A percentile compares a stretch with the other conserved stretches of the same genome.
Evolutionary conservation across 2,329 filamentous ascomycete species (phyloP).

Genomic region (Diaporthe velutina): DNA sequence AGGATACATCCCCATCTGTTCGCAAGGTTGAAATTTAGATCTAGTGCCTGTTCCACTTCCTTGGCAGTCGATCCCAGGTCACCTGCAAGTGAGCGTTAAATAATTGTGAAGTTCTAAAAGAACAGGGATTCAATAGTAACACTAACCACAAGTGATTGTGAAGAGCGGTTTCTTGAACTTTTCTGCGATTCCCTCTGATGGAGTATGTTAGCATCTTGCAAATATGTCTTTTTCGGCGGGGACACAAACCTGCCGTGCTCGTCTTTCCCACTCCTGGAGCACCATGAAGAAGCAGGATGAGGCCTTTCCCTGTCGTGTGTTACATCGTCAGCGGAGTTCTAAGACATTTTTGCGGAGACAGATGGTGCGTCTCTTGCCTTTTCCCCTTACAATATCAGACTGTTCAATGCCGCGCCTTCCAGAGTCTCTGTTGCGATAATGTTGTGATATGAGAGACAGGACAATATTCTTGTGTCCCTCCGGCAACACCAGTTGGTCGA

Average conservation of each 20-base stretch:
- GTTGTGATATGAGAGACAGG: slow-evolving; percentile 47
- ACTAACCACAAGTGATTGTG: slow-evolving; percentile 42
- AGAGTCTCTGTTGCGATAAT: slow-evolving; percentile 47
- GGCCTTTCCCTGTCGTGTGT: slow-evolving; percentile 45
- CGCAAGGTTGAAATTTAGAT: slow-evolving; percentile 41
- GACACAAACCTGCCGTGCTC: slow-evolving; percentile 45
- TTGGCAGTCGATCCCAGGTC: slow-evolving; percentile 51
- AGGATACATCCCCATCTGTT: slow-evolving; percentile 44
- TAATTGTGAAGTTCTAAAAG: not conserved
- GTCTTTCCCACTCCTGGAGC: slow-evolving; percentile 51
- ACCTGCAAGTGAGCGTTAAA: slow-evolving; percentile 12
- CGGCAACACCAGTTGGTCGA: slow-evolving; percentile 46
- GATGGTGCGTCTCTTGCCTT: slow-evolving; percentile 46
- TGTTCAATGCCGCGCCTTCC: slow-evolving; percentile 38
- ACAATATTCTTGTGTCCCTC: slow-evolving; percentile 47
- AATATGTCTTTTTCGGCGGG: accelerated
- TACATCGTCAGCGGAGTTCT: not conserved
- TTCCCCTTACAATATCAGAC: slow-evolving; percentile 49
- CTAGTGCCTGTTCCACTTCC: slow-evolving; percentile 47
- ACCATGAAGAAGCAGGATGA: slow-evolving; percentile 50
- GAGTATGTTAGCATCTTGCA: not conserved
- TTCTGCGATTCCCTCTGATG: slow-evolving; percentile 43
- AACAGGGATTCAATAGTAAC: accelerated
- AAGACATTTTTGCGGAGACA: not conserved
- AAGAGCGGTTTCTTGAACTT: slow-evolving; percentile 40